Percentiles rank a stretch among this genome's conserved stretches.
phyloP scores from a whole-genome alignment of 2,329 filamentous ascomycete species.

The Stemphylium lycopersici region DNA sequence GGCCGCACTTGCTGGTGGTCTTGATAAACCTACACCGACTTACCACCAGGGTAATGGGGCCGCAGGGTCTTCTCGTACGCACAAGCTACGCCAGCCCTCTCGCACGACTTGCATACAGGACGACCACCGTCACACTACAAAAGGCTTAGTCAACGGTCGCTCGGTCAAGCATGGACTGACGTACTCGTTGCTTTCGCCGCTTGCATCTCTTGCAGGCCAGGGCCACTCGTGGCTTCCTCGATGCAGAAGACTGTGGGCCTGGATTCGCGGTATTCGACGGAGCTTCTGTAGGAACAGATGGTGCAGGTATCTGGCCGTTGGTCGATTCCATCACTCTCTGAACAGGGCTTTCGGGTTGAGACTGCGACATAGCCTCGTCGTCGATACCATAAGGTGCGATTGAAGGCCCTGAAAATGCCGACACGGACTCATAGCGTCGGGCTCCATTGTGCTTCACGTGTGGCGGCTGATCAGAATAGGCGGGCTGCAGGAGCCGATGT shows the following conservation, averaged over 20 bases:
- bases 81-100: constrained; percentile 27
- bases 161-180: constrained; percentile 1
- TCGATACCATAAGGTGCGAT: constrained; percentile 3
- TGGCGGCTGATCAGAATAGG: not conserved
- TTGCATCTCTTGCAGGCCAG: constrained; percentile 37
- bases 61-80: constrained; percentile 32
- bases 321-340: not conserved
- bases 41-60: constrained; percentile 36
- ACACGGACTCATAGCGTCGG: not conserved
- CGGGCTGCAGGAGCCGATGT: constrained; percentile 7
- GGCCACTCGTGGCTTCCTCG: constrained; percentile 28
- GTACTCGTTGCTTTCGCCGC: constrained; percentile 34
- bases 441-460: constrained; percentile 7
- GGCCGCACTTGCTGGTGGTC: not conserved
- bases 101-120: constrained; percentile 31
- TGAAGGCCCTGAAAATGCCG: constrained; percentile 2
- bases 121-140: constrained; percentile 31
- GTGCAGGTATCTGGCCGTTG: not conserved
- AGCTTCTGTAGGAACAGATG: constrained; percentile 11
- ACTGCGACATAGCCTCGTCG: constrained; percentile 11
- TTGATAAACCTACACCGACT: constrained; percentile 27
- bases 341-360: constrained; percentile 2
- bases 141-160: not conserved
- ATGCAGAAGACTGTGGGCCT: constrained; percentile 4
- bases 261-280: constrained; percentile 4